Evolutionary conservation across 768 basidiomycete genomes (phyloP).

Genomic region (Boletus bicolor): DNA sequence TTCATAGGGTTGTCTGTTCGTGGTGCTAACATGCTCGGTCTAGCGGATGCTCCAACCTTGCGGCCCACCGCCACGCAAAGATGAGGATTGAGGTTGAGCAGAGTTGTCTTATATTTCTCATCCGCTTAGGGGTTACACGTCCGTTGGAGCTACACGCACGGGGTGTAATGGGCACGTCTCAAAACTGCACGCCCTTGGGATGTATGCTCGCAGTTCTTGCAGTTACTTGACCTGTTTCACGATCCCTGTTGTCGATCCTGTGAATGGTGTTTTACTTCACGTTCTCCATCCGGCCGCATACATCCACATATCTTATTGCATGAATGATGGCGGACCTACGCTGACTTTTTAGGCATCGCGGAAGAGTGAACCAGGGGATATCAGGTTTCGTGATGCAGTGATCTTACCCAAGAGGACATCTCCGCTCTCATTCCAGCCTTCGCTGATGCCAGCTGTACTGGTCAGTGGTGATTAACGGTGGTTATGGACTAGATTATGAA

Average conservation of each 20-base stretch:
- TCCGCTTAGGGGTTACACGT: background rate
- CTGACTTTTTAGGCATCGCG: background rate
- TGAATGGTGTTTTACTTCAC: background rate
- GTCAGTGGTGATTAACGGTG: background rate
- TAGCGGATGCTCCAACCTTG: constrained; percentile 95
- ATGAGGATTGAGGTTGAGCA: constrained; percentile 54
- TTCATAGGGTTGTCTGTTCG: background rate
- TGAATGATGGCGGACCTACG: background rate
- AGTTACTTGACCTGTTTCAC: background rate
- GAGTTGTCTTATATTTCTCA: background rate
- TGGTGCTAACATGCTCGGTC: constrained; percentile 24
- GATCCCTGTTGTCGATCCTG: background rate
- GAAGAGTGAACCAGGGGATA: background rate
- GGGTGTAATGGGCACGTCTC: background rate
- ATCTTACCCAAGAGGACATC: too few relatives aligned
- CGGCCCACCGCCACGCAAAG: constrained; percentile 87
- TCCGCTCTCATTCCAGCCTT: background rate
- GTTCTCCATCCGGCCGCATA: background rate
- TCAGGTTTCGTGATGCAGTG: background rate
- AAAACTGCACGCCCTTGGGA: background rate
- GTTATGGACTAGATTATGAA: background rate
- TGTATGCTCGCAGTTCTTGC: background rate
- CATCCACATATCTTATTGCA: too few relatives aligned
- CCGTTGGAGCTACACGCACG: background rate
- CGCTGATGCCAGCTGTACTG: background rate